These are phyloP conservation scores for Blastomyces emzantsi DNA, from an alignment of 2,329 filamentous ascomycete genomes.

Conservation along the genomic window DNA sequence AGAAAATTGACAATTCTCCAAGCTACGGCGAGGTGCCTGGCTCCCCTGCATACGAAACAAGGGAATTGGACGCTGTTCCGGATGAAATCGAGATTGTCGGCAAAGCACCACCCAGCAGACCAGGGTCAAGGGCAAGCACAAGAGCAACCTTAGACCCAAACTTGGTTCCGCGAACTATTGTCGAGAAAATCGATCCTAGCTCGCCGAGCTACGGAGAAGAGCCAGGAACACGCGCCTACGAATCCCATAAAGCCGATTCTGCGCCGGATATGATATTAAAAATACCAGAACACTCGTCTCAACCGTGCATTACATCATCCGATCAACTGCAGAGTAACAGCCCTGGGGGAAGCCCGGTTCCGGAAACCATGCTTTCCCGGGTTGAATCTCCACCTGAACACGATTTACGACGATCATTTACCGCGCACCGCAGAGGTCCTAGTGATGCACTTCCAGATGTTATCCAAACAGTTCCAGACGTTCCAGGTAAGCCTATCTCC, in stretches of 20 bases:
- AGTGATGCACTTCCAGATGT: conserved; percentile 38
- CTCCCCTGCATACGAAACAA: conserved; percentile 51
- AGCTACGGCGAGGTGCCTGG: conserved; percentile 55
- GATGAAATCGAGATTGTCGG: conserved; percentile 54
- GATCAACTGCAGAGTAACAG: neutral
- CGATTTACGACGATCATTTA: conserved; percentile 15
- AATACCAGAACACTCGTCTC: conserved; percentile 22
- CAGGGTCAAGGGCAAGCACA: conserved; percentile 34
- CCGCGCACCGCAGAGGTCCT: conserved; percentile 32
- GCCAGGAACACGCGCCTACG: conserved; percentile 51
- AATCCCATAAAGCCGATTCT: conserved; percentile 50
- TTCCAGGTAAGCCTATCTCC: conserved; percentile 47
- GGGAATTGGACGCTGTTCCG: conserved; percentile 51
- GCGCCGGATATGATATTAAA: conserved; percentile 49
- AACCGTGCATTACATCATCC: conserved; percentile 2
- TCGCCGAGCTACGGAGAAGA: conserved; percentile 52
- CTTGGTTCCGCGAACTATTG: conserved; percentile 49
- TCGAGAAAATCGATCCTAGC: conserved; percentile 52
- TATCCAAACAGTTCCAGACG: conserved; percentile 36
- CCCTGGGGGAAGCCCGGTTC: conserved; percentile 22
- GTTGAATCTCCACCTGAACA: conserved; percentile 35
- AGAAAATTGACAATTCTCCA: conserved; percentile 51
- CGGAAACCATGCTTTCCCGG: conserved; percentile 38
- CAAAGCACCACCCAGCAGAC: conserved; percentile 35
- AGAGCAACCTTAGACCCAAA: conserved; percentile 43